phyloP scores from a whole-genome alignment of 2,329 filamentous ascomycete species.

The Aspergillus awamori region DNA sequence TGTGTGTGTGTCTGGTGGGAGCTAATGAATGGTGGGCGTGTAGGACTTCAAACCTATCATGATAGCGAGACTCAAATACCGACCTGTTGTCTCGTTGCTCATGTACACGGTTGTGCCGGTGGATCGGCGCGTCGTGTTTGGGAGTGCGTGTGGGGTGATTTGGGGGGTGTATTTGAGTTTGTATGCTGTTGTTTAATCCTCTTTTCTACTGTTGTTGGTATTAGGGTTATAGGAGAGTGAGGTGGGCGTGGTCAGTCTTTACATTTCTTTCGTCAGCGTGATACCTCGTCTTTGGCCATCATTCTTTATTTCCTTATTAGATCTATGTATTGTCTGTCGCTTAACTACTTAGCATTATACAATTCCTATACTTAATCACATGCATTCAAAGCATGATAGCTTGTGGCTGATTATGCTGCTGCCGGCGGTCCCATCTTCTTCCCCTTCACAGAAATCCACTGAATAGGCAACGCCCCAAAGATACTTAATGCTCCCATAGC shows the following conservation, averaged over 20 bases:
- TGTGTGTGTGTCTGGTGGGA: too few species aligned
- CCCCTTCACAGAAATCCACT: conserved; percentile 47
- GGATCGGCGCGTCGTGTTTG: conserved; percentile 69
- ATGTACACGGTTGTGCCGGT: conserved; percentile 75
- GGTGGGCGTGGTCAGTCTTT: neutral
- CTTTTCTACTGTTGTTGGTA: conserved; percentile 1
- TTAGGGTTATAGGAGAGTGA: neutral
- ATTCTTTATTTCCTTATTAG: too few species aligned
- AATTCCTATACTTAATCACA: too few species aligned
- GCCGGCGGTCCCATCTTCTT: conserved; percentile 41
- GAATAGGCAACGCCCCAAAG: conserved; percentile 38
- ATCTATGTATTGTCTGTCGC: too few species aligned
- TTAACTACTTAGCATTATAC: too few species aligned
- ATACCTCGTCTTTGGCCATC: neutral
- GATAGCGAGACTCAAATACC: conserved; percentile 70
- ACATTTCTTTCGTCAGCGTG: neutral
- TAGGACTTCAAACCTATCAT: conserved; percentile 67
- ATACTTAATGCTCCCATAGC: conserved; percentile 41
- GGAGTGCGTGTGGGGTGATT: conserved; percentile 69
- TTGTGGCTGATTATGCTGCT: neutral
- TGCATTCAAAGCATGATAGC: neutral
- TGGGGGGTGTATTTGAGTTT: conserved; percentile 79
- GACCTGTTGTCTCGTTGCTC: conserved; percentile 69
- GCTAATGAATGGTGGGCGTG: neutral
- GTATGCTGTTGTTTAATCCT: conserved; percentile 47